Conservation (phyloP, 2,329 filamentous ascomycete genomes). For the Nigrospora sphaerica region DNA sequence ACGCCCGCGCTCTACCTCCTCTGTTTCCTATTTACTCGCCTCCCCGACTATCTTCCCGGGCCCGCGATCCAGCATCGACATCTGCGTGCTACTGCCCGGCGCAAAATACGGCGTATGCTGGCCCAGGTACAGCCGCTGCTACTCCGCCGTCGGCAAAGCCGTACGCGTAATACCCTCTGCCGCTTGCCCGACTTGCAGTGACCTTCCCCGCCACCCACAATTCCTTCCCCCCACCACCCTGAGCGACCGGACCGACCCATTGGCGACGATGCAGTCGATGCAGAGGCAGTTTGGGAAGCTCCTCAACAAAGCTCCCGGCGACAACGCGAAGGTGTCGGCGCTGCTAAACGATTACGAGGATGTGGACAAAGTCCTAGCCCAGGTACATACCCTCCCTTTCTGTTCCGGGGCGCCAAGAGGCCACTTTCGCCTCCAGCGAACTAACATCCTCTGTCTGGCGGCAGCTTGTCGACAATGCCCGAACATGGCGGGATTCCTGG, state of each 20-base stretch:
- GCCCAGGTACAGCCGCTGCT: too few species aligned
- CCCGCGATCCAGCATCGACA: too few species aligned
- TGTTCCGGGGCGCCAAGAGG: slow-evolving; percentile 5
- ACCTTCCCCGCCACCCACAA: not conserved
- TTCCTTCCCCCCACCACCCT: not conserved
- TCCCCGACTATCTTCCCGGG: too few species aligned
- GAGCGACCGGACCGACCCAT: not conserved
- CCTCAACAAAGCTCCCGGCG: slow-evolving; percentile 58
- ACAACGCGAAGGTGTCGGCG: slow-evolving; percentile 69
- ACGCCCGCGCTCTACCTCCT: too few species aligned
- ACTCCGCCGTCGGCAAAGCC: too few species aligned
- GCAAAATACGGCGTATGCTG: too few species aligned
- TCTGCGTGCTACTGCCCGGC: too few species aligned
- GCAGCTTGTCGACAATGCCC: slow-evolving; percentile 69
- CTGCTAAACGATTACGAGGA: slow-evolving; percentile 76
- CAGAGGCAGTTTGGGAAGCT: slow-evolving; percentile 70
- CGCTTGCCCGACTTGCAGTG: too few species aligned
- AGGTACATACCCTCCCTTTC: slow-evolving; percentile 37
- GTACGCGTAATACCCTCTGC: too few species aligned
- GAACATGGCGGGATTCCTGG: slow-evolving; percentile 75
- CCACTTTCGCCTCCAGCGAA: not conserved
- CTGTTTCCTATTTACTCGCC: too few species aligned
- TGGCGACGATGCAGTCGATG: slow-evolving; percentile 52
- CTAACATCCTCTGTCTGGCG: slow-evolving; percentile 2
- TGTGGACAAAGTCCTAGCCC: slow-evolving; percentile 65